Conservation (phyloP, 306 rosid species). For the Cicer cuneatum region DNA sequence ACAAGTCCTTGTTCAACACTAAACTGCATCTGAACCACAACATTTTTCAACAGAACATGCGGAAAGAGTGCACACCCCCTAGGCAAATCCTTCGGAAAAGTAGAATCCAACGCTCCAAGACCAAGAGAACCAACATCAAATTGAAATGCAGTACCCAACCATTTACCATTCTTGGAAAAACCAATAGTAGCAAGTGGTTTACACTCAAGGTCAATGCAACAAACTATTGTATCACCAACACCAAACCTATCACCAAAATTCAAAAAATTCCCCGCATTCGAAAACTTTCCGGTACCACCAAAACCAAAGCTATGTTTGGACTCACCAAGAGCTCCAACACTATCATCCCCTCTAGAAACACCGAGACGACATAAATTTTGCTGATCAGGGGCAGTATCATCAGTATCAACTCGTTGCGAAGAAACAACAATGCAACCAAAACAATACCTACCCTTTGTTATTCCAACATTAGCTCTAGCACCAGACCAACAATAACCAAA, state of each 20-base stretch:
- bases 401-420: slow-evolving; percentile 48
- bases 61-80: slow-evolving; percentile 62
- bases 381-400: slow-evolving; percentile 50
- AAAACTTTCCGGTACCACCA: slow-evolving; percentile 60
- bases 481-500: slow-evolving; percentile 76
- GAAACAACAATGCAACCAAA: slow-evolving; percentile 60
- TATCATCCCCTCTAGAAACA: slow-evolving; percentile 58
- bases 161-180: slow-evolving; percentile 66
- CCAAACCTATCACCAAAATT: slow-evolving; percentile 65
- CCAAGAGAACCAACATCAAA: slow-evolving; percentile 55
- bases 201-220: slow-evolving; percentile 60
- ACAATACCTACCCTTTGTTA: slow-evolving; percentile 59
- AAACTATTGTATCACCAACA: slow-evolving; percentile 58
- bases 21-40: slow-evolving; percentile 60
- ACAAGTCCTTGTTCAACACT: slow-evolving; percentile 66
- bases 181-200: slow-evolving; percentile 59
- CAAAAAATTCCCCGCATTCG: slow-evolving; percentile 46
- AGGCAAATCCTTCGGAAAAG: slow-evolving; percentile 13
- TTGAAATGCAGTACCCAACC: slow-evolving; percentile 53
- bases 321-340: slow-evolving; percentile 64
- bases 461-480: slow-evolving; percentile 60
- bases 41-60: slow-evolving; percentile 65
- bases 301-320: slow-evolving; percentile 58
- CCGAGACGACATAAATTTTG: slow-evolving; percentile 60
- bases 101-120: slow-evolving; percentile 48